Percentiles rank a stretch among this genome's conserved stretches.
Evolutionary conservation across 2,329 filamentous ascomycete genomes (phyloP).

Genomic region (Ascochyta clinopodiicola): DNA sequence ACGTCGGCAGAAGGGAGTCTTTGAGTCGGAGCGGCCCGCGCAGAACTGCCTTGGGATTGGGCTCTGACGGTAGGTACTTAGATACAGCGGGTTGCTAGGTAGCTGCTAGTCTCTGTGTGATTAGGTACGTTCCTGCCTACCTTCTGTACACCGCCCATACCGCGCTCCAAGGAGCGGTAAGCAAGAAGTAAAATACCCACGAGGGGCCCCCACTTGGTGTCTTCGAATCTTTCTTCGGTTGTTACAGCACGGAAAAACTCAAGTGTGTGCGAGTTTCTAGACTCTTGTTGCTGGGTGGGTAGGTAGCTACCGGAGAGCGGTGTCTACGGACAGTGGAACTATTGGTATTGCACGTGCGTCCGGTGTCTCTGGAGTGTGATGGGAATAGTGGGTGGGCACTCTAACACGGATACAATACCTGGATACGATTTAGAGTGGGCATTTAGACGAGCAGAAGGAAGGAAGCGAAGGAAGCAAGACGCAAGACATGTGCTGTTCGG

Average conservation of each 20-base stretch:
- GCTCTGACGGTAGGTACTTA: background rate
- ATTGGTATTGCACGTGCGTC: background rate
- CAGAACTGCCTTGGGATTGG: background rate
- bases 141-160: slow-evolving; percentile 10
- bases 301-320: too few species aligned
- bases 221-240: slow-evolving; percentile 1
- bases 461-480: background rate
- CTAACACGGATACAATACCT: background rate
- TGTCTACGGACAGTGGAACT: too few species aligned
- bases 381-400: background rate
- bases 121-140: too few species aligned
- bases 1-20: background rate
- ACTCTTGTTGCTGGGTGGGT: background rate
- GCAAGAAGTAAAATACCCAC: background rate
- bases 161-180: slow-evolving; percentile 12
- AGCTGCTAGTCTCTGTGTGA: too few species aligned
- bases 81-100: too few species aligned
- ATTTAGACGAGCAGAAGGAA: background rate
- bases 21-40: background rate
- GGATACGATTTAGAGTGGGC: background rate
- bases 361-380: background rate
- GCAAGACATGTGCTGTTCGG: slow-evolving; percentile 5
- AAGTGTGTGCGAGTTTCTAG: background rate
- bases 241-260: slow-evolving; percentile 8
- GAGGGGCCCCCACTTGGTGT: slow-evolving; percentile 8